These are phyloP conservation scores for Tolypocladium inflatum DNA, from an alignment of 2,329 filamentous ascomycete genomes.

Conservation along the genomic window DNA sequence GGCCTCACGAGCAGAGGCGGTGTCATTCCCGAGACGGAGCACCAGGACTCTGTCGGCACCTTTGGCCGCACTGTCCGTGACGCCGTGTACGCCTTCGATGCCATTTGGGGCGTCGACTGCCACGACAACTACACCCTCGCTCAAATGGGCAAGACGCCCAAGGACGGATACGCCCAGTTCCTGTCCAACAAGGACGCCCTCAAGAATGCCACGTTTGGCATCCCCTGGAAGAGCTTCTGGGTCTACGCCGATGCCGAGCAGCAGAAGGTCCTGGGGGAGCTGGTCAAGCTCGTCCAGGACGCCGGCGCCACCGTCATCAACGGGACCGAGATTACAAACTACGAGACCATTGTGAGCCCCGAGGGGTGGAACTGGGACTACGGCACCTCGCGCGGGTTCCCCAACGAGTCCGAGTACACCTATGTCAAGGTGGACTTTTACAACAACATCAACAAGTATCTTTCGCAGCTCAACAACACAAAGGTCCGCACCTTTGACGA, in stretches of 20 bases:
- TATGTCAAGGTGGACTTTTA: slow-evolving; percentile 65
- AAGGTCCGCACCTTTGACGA: slow-evolving; percentile 50
- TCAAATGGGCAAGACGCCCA: slow-evolving; percentile 44
- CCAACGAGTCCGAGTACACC: slow-evolving; percentile 68
- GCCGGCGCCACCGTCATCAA: slow-evolving; percentile 62
- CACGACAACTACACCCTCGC: slow-evolving; percentile 57
- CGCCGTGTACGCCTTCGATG: slow-evolving; percentile 55
- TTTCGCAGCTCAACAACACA: slow-evolving; percentile 53
- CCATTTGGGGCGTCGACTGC: slow-evolving; percentile 54
- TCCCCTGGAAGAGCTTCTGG: slow-evolving; percentile 69
- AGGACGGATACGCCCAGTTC: slow-evolving; percentile 46
- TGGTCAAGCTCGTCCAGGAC: slow-evolving; percentile 40
- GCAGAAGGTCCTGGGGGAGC: slow-evolving; percentile 36
- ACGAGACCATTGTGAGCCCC: slow-evolving; percentile 52
- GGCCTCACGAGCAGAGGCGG: slow-evolving; percentile 57
- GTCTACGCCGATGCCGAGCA: slow-evolving; percentile 47
- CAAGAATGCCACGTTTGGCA: slow-evolving; percentile 53
- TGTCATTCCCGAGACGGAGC: slow-evolving; percentile 55
- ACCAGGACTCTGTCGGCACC: slow-evolving; percentile 60
- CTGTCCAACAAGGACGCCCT: slow-evolving; percentile 45
- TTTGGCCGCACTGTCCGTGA: slow-evolving; percentile 63
- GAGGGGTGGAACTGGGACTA: slow-evolving; percentile 70
- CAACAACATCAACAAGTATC: slow-evolving; percentile 50
- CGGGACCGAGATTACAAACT: slow-evolving; percentile 56
- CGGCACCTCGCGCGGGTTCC: slow-evolving; percentile 47